Evolutionary conservation across 805 yeast genomes (phyloP), one percentile per base, ranked within the genome.

Genomic region (Metschnikowia aberdeeniae): DNA sequence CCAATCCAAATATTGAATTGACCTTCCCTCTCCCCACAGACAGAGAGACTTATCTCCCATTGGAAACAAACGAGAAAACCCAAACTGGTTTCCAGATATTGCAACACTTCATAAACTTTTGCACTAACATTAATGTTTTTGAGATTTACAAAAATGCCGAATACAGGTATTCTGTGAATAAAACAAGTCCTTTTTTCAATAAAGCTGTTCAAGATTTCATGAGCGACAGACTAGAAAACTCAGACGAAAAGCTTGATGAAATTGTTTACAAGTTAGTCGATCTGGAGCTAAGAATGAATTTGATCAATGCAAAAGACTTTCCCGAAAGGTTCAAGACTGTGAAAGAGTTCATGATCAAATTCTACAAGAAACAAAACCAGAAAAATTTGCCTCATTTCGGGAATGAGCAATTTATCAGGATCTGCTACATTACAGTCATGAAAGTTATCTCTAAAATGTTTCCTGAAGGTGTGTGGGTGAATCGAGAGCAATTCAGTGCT

Each of bases 391-490:
- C 76, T 1, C 42, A 49, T 9, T 71, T 62, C 47, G 50, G 54
- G 9, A 49, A 62, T 13, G 47, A 54, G 9, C 52, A 53, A 34
- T 63, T 66, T 41, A 39, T 70, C n/a, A 53, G 66, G 34, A 36
- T 68, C 13, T 68, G 71, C 43, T 72, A 70, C 54, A 46, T 64
- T 6, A 71, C 76, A 3, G 67, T 69, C 10, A 66, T 70, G 43
- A 53, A 55, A 14, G 44, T 63, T 1, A 52, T 72, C 45, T 32
- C 39, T 6, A 64, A 63, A 45, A 67, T 72, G 69, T 72, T 71
- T 46, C 76, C 76, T 5, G 52, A 60, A 36, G 76, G 76, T 1
- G 61, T 72, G 13, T 72, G 74, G 73, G 61, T 63, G 37, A 67
- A 62, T 43, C 50, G 53, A 14, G 44, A 46, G 22, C 69, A 72